phyloP scores from a whole-genome alignment of 768 basidiomycete species.

The Tephrocybe sp. region DNA sequence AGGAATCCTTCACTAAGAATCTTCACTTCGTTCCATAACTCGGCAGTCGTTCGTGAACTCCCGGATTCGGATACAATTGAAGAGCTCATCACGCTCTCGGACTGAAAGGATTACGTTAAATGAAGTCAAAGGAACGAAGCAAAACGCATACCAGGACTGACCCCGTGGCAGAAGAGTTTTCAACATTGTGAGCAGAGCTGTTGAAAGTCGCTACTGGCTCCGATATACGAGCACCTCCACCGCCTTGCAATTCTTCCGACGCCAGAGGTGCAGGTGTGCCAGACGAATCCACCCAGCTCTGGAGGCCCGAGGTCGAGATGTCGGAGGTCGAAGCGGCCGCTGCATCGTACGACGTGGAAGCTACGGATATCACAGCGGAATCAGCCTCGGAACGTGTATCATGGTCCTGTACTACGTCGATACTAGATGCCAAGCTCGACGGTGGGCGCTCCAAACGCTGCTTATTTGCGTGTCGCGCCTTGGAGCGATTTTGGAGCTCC shows the following conservation, averaged over 20 bases:
- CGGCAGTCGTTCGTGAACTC: conserved; percentile 60
- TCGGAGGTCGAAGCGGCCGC: conserved; percentile 9
- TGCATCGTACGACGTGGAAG: conserved; percentile 20
- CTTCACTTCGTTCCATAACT: conserved; percentile 94
- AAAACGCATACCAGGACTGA: conserved; percentile 13
- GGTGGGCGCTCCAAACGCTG: conserved; percentile 13
- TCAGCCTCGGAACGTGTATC: conserved; percentile 46
- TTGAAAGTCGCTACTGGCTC: conserved; percentile 34
- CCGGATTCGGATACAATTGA: conserved; percentile 28
- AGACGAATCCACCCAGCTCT: conserved; percentile 35
- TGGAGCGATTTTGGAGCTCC: conserved; percentile 44
- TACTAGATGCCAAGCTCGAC: conserved; percentile 35
- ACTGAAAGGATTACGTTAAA: conserved; percentile 18
- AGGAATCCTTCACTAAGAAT: conserved; percentile 62
- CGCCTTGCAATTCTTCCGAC: conserved; percentile 16
- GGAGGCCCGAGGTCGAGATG: conserved; percentile 30
- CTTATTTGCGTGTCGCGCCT: conserved; percentile 15
- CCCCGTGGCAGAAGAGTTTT: conserved; percentile 20
- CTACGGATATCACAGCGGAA: conserved; percentile 39
- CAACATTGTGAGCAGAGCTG: conserved; percentile 32
- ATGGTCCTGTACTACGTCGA: conserved; percentile 30
- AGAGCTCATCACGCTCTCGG: conserved; percentile 33
- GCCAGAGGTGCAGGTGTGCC: conserved; percentile 15
- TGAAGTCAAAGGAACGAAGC: background rate
- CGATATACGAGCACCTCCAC: conserved; percentile 28